A percentile compares a stretch with the other conserved stretches of the same genome.
Conservation (phyloP, 352 stramenopile genomes). For the Phytopythium aichiense region DNA sequence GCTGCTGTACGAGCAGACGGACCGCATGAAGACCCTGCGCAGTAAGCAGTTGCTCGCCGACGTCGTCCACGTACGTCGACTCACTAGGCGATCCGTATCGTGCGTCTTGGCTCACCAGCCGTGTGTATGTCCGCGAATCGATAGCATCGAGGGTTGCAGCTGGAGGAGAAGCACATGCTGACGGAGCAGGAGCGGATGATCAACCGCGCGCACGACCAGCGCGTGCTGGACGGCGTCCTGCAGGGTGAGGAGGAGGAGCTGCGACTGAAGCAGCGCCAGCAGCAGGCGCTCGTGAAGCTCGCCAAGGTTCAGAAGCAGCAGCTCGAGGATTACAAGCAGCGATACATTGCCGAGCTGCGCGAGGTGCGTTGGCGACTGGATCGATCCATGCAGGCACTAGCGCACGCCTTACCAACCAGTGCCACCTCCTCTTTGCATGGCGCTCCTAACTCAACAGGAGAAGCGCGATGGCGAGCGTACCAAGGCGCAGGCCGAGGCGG, state of each 20-base stretch:
- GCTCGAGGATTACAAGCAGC: conserved; percentile 82
- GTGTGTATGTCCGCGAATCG: too few species aligned
- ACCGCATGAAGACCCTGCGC: conserved; percentile 90
- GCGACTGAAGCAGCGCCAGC: conserved; percentile 30
- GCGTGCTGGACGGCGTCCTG: conserved; percentile 46
- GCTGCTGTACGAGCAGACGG: conserved; percentile 89
- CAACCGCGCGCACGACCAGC: conserved; percentile 41
- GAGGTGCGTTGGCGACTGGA: conserved; percentile 26
- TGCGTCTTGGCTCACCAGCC: too few species aligned
- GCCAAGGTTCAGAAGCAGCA: conserved; percentile 65
- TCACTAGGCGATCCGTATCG: neutral
- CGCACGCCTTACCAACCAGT: neutral
- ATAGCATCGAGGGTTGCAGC: conserved; percentile 76
- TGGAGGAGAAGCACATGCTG: conserved; percentile 63
- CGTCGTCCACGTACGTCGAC: conserved; percentile 58
- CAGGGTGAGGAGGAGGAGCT: conserved; percentile 52
- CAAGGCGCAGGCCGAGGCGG: conserved; percentile 54
- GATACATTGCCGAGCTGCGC: conserved; percentile 66
- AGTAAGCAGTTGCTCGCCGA: conserved; percentile 84
- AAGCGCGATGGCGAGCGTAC: conserved; percentile 66
- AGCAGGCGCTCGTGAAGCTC: conserved; percentile 48
- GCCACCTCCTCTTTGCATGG: neutral
- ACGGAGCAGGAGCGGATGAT: conserved; percentile 62
- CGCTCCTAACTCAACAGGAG: conserved; percentile 25
- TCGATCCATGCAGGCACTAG: neutral